These are phyloP conservation scores for Hymenoscyphus infarciens DNA, from an alignment of 2,329 filamentous ascomycete genomes.

Conservation along the genomic window DNA sequence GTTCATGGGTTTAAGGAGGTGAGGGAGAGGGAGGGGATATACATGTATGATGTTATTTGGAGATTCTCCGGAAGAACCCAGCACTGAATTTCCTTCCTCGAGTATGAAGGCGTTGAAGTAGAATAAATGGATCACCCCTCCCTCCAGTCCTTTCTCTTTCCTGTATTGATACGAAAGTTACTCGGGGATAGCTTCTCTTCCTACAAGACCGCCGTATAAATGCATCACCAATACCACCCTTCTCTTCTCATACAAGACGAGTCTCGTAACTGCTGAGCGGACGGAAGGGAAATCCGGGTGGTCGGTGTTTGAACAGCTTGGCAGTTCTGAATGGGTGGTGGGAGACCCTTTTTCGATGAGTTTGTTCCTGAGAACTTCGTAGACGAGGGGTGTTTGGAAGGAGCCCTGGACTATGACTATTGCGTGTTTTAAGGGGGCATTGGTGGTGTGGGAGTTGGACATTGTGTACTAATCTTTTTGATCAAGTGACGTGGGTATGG, in stretches of 20 bases:
- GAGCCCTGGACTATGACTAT: slow-evolving; percentile 12
- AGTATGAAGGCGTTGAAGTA: slow-evolving; percentile 14
- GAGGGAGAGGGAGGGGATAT: not conserved
- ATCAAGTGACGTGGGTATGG: too few species aligned
- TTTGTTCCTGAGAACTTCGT: not conserved
- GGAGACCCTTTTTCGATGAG: slow-evolving; percentile 6
- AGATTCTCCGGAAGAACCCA: slow-evolving; percentile 12
- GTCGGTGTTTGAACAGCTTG: slow-evolving; percentile 7
- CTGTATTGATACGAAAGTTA: slow-evolving; percentile 9
- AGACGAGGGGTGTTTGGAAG: slow-evolving; percentile 11
- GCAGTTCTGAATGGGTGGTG: slow-evolving; percentile 6
- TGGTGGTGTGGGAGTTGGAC: not conserved
- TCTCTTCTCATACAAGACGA: slow-evolving; percentile 4
- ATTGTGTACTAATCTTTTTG: not conserved
- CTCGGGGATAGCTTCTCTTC: slow-evolving; percentile 14
- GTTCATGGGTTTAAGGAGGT: not conserved
- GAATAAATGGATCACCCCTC: slow-evolving; percentile 13
- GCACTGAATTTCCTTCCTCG: slow-evolving; percentile 2
- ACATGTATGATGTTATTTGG: slow-evolving; percentile 9
- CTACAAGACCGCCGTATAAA: slow-evolving; percentile 14
- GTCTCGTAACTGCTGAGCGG: slow-evolving; percentile 2
- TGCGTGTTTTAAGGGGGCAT: not conserved
- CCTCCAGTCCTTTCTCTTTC: slow-evolving; percentile 5
- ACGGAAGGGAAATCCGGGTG: slow-evolving; percentile 11
- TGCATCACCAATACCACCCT: slow-evolving; percentile 11